A percentile compares a stretch with the other conserved stretches of the same genome.
These are phyloP conservation scores for Pseudonitzschia multistriata DNA, from an alignment of 108 stramenopile genomes.

Conservation along the genomic window DNA sequence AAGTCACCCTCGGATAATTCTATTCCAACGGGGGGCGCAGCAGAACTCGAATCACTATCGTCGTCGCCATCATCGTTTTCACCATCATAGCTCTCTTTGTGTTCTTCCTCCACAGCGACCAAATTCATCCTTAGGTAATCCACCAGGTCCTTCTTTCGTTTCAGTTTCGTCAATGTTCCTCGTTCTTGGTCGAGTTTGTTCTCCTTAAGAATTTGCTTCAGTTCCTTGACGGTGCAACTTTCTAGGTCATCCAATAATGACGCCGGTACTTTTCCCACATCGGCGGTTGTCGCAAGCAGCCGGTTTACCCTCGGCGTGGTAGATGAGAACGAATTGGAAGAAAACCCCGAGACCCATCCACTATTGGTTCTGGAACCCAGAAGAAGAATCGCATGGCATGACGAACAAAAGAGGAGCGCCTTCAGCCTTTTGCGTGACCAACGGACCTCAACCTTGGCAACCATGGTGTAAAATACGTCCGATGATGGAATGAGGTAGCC, in stretches of 20 bases:
- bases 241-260: constrained; percentile 22
- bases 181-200: constrained; percentile 32
- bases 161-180: constrained; percentile 45
- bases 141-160: constrained; percentile 63
- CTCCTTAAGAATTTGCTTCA: constrained; percentile 46
- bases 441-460: background rate
- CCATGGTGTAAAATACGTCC: background rate
- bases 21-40: background rate
- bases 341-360: background rate
- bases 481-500: too few relatives aligned
- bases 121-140: constrained; percentile 39
- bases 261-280: background rate
- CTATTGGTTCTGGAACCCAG: background rate
- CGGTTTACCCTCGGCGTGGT: background rate
- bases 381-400: background rate
- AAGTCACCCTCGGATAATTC: constrained; percentile 2
- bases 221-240: constrained; percentile 67
- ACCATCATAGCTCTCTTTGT: background rate
- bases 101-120: background rate
- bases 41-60: background rate
- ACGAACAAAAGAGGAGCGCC: background rate
- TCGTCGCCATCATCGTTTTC: background rate
- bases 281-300: too few relatives aligned
- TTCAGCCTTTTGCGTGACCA: background rate
- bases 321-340: background rate